Percentiles rank a stretch among this genome's conserved stretches.
phyloP scores from a whole-genome alignment of 306 rosid species.

The Ochetophila trinervis region DNA sequence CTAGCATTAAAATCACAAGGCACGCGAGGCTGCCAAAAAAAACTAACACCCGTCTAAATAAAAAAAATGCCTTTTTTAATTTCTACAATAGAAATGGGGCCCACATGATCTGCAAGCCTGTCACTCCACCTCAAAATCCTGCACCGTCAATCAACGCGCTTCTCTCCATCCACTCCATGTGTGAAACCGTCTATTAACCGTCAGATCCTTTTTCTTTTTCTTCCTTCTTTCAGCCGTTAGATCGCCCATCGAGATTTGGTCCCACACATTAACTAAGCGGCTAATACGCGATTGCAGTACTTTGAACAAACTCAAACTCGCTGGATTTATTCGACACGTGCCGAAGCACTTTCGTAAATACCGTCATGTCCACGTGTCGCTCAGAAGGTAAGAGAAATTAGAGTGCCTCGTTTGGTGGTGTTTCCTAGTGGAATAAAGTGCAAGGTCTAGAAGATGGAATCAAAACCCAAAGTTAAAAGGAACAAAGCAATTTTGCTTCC shows the following conservation, averaged over 20 bases:
- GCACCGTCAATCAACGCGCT: constrained; percentile 29
- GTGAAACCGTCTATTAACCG: constrained; percentile 4
- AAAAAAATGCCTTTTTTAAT: not conserved
- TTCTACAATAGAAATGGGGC: constrained; percentile 12
- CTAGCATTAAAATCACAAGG: constrained; percentile 8
- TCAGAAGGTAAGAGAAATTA: not conserved
- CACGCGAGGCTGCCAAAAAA: constrained; percentile 9
- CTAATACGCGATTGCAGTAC: not conserved
- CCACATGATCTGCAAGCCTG: constrained; percentile 24
- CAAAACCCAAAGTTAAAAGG: not conserved
- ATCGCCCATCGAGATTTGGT: constrained; percentile 1
- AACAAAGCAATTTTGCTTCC: not conserved
- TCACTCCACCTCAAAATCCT: constrained; percentile 28
- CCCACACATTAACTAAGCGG: not conserved
- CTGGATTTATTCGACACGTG: not conserved
- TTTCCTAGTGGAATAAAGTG: not conserved
- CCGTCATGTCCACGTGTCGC: constrained; percentile 5
- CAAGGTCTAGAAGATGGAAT: not conserved
- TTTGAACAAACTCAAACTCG: not conserved
- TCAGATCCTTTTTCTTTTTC: constrained; percentile 3
- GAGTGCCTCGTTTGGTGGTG: constrained; percentile 13
- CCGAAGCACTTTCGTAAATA: not conserved
- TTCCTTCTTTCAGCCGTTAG: constrained; percentile 9
- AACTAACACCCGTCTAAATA: not conserved
- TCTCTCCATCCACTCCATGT: not conserved